phyloP scores from a whole-genome alignment of 495 filamentous ascomycete species.

The Aspergillus affinis region DNA sequence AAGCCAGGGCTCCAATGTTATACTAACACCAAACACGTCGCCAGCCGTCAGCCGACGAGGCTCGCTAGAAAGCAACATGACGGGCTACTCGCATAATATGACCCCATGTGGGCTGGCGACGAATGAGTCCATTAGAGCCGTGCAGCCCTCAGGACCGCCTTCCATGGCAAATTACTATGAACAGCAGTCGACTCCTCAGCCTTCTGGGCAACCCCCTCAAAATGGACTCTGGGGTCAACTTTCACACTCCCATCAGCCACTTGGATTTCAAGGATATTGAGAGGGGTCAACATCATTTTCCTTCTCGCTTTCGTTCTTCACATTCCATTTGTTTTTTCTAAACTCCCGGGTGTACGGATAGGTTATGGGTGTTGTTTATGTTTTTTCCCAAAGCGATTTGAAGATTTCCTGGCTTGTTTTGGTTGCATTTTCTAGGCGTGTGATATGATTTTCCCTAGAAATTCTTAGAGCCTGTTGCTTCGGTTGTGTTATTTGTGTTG shows the following conservation, averaged over 20 bases:
- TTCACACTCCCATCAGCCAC: conserved; percentile 9
- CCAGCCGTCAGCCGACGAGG: conserved; percentile 19
- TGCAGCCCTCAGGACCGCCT: conserved; percentile 5
- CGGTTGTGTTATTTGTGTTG: no score
- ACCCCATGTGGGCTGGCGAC: conserved; percentile 15
- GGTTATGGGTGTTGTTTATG: not conserved
- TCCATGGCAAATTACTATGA: conserved; percentile 21
- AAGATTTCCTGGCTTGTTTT: not conserved
- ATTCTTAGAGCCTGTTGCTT: no score
- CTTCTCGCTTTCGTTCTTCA: not conserved
- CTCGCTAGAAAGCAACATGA: conserved; percentile 20
- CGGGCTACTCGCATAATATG: conserved; percentile 20
- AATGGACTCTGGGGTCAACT: conserved; percentile 18
- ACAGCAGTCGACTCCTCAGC: conserved; percentile 14
- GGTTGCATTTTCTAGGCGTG: no score
- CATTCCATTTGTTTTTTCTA: not conserved
- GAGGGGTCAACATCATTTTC: not conserved
- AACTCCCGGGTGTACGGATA: not conserved
- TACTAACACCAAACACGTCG: conserved; percentile 19
- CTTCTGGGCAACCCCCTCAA: conserved; percentile 10
- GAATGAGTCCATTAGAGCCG: conserved; percentile 7
- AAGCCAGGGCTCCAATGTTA: conserved; percentile 14
- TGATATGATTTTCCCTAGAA: no score
- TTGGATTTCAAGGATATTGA: conserved; percentile 20
- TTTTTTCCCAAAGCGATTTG: not conserved